phyloP scores from a whole-genome alignment of 257 asterid genomes.

The Craterostigma plantagineum region DNA sequence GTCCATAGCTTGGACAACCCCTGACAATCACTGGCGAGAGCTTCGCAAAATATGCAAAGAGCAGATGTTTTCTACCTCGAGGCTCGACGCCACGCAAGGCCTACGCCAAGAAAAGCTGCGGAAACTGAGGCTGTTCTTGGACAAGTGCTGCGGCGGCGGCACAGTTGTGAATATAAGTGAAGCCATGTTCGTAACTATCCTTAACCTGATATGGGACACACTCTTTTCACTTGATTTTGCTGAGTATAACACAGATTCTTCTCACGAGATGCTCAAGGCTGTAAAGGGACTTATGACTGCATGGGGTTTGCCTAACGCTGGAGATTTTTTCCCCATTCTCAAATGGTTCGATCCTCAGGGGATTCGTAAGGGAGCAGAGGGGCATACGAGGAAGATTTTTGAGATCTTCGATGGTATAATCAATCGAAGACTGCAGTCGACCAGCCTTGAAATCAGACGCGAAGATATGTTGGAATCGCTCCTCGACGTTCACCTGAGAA shows the following conservation, averaged over 20 bases:
- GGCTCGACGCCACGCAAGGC: slow-evolving; percentile 9
- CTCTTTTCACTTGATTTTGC: slow-evolving; percentile 16
- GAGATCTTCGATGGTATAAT: slow-evolving; percentile 12
- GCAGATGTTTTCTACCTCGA: slow-evolving; percentile 8
- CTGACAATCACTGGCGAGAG: slow-evolving; percentile 9
- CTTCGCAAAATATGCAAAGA: slow-evolving; percentile 16
- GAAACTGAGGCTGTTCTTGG: slow-evolving; percentile 1
- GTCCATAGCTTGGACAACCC: slow-evolving; percentile 12
- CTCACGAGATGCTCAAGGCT: slow-evolving; percentile 10
- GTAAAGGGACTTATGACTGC: slow-evolving; percentile 4
- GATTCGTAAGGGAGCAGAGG: not conserved
- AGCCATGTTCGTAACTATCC: slow-evolving; percentile 7
- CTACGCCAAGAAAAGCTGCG: slow-evolving; percentile 12
- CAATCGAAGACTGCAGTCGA: slow-evolving; percentile 1
- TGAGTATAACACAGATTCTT: slow-evolving; percentile 5
- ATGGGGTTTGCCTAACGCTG: slow-evolving; percentile 4
- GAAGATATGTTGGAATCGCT: slow-evolving; percentile 18
- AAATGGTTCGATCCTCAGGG: slow-evolving; percentile 11
- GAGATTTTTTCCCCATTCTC: slow-evolving; percentile 13
- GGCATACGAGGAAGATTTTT: not conserved
- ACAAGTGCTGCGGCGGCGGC: slow-evolving; percentile 1
- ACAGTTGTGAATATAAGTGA: slow-evolving; percentile 10
- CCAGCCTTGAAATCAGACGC: not conserved
- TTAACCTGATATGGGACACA: slow-evolving; percentile 13
- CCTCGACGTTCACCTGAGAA: slow-evolving; percentile 7